Base-by-base conservation (phyloP, 148 eudicot species). In the Euryodendron excelsum region DNA sequence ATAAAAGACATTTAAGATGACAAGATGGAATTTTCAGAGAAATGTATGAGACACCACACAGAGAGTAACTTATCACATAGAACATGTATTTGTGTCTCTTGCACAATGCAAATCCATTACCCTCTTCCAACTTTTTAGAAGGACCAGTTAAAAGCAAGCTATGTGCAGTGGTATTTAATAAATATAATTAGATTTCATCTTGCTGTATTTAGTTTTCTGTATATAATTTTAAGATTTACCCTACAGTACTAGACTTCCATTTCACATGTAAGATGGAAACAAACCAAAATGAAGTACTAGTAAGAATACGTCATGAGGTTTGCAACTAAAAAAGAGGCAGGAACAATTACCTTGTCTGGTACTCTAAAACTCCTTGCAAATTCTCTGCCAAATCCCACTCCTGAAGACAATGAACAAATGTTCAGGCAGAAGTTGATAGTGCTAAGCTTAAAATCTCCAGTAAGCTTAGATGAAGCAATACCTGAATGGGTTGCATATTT, bases 371-470 rank as follows among this genome's bases (percentile, higher is more conserved):
- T 81, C 98, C 97, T 86, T 92, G 94, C 80, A 93, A 80, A 74
- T 95, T 95, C 84, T 95, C 98, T 37, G 56, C 94, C 87, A 95
- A 85, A 44, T 95, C 98, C 98, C 98, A 95, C 81, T 95, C 98
- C 98, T 94, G 72, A 67, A 59, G 72, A 78, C 70, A 59, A 74
- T 50, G 18, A 70, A 73, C 34, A 71, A 70, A 50, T 23, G 17
- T 58, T 73, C 50, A 64, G 70, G 64, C 41, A 66, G 17, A 77
- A 72, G 33, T 55, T 17, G 37, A 72, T 52, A 33, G 18, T 36
- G 15, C 8, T 14, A 76, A 56, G 18, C 58, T 67, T 31, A 72
- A 66, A 55, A 34, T 58, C 66, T 20, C 14, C 17, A 66, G 72
- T 44, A 31, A 15, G 23, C 58, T 73, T 72, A 71, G 39, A 14